Evolutionary conservation across 2,329 filamentous ascomycete genomes (phyloP).

Genomic region (Conoideocrella luteorostrata): DNA sequence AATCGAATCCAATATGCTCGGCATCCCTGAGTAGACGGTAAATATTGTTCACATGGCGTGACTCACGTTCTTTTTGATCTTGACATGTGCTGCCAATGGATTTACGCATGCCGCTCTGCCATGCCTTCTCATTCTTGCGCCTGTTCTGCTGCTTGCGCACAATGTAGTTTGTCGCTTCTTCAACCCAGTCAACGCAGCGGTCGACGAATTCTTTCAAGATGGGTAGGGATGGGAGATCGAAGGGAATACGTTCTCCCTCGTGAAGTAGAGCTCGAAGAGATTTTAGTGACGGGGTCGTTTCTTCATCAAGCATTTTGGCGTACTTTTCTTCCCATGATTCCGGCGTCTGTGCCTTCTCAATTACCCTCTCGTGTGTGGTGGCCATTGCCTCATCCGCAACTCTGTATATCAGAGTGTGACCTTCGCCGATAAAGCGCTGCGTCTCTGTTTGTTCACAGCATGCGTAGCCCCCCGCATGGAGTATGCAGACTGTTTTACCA

Average conservation of each 20-base stretch:
- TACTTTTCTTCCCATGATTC: constrained; percentile 90
- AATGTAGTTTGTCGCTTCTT: constrained; percentile 93
- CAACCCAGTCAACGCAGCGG: constrained; percentile 94
- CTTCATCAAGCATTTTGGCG: constrained; percentile 75
- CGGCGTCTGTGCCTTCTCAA: constrained; percentile 79
- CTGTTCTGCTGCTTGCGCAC: constrained; percentile 96
- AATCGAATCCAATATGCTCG: constrained; percentile 85
- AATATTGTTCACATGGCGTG: constrained; percentile 84
- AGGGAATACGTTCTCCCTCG: constrained; percentile 95
- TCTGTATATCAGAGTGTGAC: constrained; percentile 72
- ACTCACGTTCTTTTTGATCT: constrained; percentile 78
- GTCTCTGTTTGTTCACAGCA: constrained; percentile 68
- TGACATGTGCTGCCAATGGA: constrained; percentile 47
- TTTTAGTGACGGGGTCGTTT: constrained; percentile 79
- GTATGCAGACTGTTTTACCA: constrained; percentile 74
- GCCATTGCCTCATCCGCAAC: constrained; percentile 66
- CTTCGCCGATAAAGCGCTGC: constrained; percentile 60
- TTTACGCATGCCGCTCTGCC: constrained; percentile 68
- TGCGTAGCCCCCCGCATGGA: constrained; percentile 71
- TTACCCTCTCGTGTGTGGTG: constrained; percentile 64
- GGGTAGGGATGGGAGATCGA: constrained; percentile 74
- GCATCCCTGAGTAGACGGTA: constrained; percentile 77
- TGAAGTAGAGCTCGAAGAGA: constrained; percentile 73
- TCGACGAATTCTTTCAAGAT: constrained; percentile 86
- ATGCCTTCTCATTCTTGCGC: constrained; percentile 86